Conservation (phyloP, 805 yeast genomes). For the Candida multigemmis region DNA sequence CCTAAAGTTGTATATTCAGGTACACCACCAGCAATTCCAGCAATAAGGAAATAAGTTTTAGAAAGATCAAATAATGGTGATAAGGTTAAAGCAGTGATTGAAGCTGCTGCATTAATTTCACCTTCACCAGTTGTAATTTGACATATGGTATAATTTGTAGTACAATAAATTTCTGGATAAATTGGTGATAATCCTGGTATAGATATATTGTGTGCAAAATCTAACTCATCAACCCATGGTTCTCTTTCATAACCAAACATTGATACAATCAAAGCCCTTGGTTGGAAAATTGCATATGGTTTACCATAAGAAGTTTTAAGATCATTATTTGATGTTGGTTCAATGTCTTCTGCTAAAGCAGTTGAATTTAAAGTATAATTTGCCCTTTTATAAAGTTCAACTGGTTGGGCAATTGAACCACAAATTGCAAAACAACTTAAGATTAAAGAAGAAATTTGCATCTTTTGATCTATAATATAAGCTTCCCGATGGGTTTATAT, state of each 20-base stretch:
- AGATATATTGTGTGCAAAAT: slow-evolving; percentile 43
- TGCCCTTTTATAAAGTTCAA: slow-evolving; percentile 6
- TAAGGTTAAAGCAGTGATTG: slow-evolving; percentile 43
- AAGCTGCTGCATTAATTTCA: slow-evolving; percentile 54
- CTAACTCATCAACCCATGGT: slow-evolving; percentile 40
- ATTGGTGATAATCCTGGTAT: slow-evolving; percentile 58
- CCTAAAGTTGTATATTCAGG: slow-evolving; percentile 48
- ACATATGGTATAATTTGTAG: slow-evolving; percentile 42
- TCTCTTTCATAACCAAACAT: slow-evolving; percentile 43
- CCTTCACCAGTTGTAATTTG: slow-evolving; percentile 58
- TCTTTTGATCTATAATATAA: too few relatives aligned
- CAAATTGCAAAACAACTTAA: too few relatives aligned
- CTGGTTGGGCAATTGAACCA: too few relatives aligned
- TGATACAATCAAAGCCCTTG: slow-evolving; percentile 44
- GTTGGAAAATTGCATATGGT: slow-evolving; percentile 32
- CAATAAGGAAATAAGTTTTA: slow-evolving; percentile 49
- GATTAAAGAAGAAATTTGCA: too few relatives aligned
- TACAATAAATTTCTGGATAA: slow-evolving; percentile 48
- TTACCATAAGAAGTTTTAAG: slow-evolving; percentile 16
- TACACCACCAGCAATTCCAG: slow-evolving; percentile 60
- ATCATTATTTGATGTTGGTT: slow-evolving; percentile 5
- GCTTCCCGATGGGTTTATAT: too few relatives aligned
- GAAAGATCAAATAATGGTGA: slow-evolving; percentile 46
- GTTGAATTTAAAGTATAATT: slow-evolving; percentile 8
- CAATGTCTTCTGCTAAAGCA: slow-evolving; percentile 5